A percentile compares a stretch with the other conserved stretches of the same genome.
These are phyloP conservation scores for Ceraceosorus bombacis DNA, from an alignment of 1,284 basidiomycete species.

Conservation along the genomic window DNA sequence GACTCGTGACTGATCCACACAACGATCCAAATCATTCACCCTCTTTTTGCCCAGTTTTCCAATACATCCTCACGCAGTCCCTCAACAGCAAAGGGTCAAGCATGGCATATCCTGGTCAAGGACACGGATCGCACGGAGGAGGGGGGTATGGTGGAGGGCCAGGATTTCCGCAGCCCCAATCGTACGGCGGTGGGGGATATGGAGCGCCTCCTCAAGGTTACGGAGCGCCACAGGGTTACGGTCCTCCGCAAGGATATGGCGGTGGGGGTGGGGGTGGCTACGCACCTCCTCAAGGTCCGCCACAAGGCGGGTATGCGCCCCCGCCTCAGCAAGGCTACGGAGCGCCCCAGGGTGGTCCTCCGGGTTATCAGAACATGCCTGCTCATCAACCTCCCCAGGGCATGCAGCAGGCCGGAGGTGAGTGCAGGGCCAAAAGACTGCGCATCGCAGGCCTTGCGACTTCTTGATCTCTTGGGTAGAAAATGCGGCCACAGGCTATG, in stretches of 20 bases:
- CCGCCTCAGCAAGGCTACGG: constrained; percentile 13
- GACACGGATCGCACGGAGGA: background rate
- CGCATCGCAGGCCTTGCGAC: background rate
- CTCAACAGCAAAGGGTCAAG: too few relatives aligned
- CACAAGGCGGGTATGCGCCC: constrained; percentile 13
- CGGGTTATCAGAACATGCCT: constrained; percentile 30
- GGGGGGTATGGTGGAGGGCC: constrained; percentile 15
- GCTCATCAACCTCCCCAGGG: constrained; percentile 38
- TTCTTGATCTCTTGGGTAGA: background rate
- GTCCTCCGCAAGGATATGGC: background rate
- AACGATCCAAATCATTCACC: too few relatives aligned
- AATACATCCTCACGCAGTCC: too few relatives aligned
- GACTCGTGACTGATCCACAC: too few relatives aligned
- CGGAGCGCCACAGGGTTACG: constrained; percentile 18
- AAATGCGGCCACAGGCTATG: constrained; percentile 1
- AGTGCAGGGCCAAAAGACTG: background rate
- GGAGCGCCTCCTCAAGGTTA: constrained; percentile 18
- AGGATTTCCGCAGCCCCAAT: constrained; percentile 14
- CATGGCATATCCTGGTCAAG: background rate
- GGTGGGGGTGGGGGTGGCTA: constrained; percentile 6
- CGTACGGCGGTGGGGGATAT: too few relatives aligned
- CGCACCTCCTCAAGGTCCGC: constrained; percentile 11
- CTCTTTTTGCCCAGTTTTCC: too few relatives aligned
- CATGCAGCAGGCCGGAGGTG: constrained; percentile 31
- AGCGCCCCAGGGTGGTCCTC: constrained; percentile 23